phyloP scores from a whole-genome alignment of 23 red algal genomes.

The Chondrus crispus region DNA sequence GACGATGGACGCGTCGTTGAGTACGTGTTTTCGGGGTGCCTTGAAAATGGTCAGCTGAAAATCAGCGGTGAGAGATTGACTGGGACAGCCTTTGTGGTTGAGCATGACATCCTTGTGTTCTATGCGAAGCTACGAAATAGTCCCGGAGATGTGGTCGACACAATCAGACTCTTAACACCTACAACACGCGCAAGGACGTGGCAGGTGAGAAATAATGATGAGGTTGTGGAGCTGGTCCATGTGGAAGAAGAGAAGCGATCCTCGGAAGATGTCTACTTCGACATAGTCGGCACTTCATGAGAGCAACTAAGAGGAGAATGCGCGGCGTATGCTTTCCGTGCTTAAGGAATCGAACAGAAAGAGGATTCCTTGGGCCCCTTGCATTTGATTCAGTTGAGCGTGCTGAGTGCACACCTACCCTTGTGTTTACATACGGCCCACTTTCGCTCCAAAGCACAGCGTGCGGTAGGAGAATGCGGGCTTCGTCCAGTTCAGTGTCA shows the following conservation, averaged over 20 bases:
- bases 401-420: too few relatives aligned
- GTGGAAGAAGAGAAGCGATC: neutral
- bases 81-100: neutral
- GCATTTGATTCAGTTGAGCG: too few relatives aligned
- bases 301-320: too few relatives aligned
- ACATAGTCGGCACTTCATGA: neutral
- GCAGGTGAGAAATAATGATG: neutral
- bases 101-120: neutral
- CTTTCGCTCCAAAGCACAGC: too few relatives aligned
- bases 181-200: neutral
- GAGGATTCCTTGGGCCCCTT: too few relatives aligned
- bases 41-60: neutral
- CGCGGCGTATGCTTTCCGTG: too few relatives aligned
- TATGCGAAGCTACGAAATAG: neutral
- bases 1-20: slow-evolving; percentile 1
- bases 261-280: neutral
- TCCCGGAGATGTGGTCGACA: neutral
- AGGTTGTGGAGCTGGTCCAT: neutral
- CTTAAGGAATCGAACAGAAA: too few relatives aligned
- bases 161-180: neutral
- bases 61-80: neutral
- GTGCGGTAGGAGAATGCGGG: too few relatives aligned
- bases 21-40: neutral
- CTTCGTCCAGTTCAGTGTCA: too few relatives aligned
- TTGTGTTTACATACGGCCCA: too few relatives aligned